Evolutionary conservation across 495 filamentous ascomycete species (phyloP).

Genomic region (Aspergillus mulundensis): DNA sequence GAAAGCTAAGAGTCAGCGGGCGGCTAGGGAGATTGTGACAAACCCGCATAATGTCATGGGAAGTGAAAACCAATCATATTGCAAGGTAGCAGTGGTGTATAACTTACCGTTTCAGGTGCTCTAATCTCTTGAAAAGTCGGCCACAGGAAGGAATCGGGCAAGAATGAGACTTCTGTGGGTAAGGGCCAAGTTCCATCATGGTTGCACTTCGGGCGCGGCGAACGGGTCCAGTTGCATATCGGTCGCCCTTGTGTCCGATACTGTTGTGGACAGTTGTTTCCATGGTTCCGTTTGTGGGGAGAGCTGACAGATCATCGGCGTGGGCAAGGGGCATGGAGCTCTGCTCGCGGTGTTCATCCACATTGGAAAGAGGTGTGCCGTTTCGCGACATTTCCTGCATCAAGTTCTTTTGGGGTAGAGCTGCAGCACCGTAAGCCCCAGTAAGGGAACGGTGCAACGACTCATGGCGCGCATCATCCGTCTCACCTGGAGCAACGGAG

Average conservation of each 20-base stretch:
- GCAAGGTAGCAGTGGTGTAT: constrained; percentile 20
- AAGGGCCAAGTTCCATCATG: constrained; percentile 92
- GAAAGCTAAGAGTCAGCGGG: constrained; percentile 51
- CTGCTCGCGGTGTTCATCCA: constrained; percentile 73
- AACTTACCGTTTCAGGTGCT: constrained; percentile 96
- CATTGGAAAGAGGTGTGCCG: constrained; percentile 75
- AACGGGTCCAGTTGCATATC: constrained; percentile 65
- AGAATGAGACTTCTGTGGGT: constrained; percentile 95
- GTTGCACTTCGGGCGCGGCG: constrained; percentile 92
- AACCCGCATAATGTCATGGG: constrained; percentile 18
- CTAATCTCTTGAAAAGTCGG: constrained; percentile 95
- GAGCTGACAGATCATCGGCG: constrained; percentile 61
- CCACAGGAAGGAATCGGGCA: constrained; percentile 99
- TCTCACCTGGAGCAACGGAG: constrained; percentile 82
- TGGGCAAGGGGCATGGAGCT: constrained; percentile 59
- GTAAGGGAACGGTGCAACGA: constrained; percentile 50
- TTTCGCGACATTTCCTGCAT: constrained; percentile 80
- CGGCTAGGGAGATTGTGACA: constrained; percentile 50
- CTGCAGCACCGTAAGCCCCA: constrained; percentile 54
- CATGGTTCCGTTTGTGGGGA: constrained; percentile 60
- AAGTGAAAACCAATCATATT: constrained; percentile 4
- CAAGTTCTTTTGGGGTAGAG: constrained; percentile 72
- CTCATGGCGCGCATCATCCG: constrained; percentile 66
- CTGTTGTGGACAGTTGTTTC: constrained; percentile 57
- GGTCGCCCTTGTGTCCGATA: constrained; percentile 56